Evolutionary conservation across 2,329 filamentous ascomycete genomes (phyloP).

Genomic region (Penicillium palitans): DNA sequence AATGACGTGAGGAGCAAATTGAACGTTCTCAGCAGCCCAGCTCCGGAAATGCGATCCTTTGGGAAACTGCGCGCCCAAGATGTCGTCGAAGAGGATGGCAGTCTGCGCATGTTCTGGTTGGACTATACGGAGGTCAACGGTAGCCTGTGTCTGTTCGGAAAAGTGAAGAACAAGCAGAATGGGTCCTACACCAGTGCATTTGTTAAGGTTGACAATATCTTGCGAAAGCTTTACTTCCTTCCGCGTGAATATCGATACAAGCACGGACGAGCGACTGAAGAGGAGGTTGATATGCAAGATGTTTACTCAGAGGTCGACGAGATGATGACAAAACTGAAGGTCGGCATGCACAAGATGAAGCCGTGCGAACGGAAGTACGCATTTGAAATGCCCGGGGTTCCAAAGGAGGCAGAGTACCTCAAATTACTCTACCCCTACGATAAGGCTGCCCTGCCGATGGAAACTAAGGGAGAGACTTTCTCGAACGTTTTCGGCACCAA

Average conservation of each 20-base stretch:
- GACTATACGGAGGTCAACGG: conserved; percentile 94
- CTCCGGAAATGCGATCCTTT: conserved; percentile 60
- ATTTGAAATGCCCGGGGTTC: conserved; percentile 84
- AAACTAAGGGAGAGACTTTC: conserved; percentile 79
- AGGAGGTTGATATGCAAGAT: conserved; percentile 81
- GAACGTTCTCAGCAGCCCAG: conserved; percentile 77
- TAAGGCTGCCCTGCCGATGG: conserved; percentile 71
- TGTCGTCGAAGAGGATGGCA: conserved; percentile 91
- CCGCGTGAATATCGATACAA: conserved; percentile 66
- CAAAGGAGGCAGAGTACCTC: conserved; percentile 85
- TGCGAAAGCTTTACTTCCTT: conserved; percentile 89
- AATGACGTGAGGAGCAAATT: conserved; percentile 82
- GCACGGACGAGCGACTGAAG: conserved; percentile 67
- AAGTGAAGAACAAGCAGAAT: conserved; percentile 85
- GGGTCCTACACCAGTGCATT: conserved; percentile 85
- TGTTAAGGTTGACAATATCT: conserved; percentile 90
- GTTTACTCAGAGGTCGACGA: conserved; percentile 87
- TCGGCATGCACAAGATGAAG: conserved; percentile 92
- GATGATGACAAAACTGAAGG: conserved; percentile 82
- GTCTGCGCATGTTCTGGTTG: conserved; percentile 92
- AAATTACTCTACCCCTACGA: conserved; percentile 96
- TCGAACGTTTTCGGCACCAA: conserved; percentile 92
- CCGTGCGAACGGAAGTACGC: conserved; percentile 87
- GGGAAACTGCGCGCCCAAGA: conserved; percentile 82
- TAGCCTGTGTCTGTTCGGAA: conserved; percentile 90